Base-by-base conservation (phyloP, 225 moss, liverwort and hornwort species). In the Thuidium tamariscinum region DNA sequence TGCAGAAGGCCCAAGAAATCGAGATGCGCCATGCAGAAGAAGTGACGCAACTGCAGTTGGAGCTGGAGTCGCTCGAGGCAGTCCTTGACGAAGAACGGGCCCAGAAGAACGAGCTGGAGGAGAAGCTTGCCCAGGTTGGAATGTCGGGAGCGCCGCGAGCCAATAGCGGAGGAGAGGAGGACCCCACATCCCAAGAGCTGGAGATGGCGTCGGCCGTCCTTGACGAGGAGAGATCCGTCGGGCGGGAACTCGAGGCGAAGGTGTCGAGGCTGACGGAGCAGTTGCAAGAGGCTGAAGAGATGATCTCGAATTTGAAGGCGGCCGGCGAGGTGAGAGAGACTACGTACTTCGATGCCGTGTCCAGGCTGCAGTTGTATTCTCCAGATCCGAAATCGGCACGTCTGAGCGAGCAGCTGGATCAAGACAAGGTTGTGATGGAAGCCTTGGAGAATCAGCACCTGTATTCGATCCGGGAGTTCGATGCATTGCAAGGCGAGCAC, bases 21-120 rank as follows among this genome's bases (percentile, higher is more conserved):
- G 96, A 98, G 91, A 96, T 95, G 98, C 93, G 95, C 26, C 96
- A 96, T 82, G 92, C 95, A 16, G 98, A 98, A 71, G 95, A 95
- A 73, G 93, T 98, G 26, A 93, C 90, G 91, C 95, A 94, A 21
- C 81, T 98, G 10, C 96, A 96, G 75, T 83, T 96, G 66, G 93
- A 94, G 87, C 88, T 98, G 82, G 98, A 98, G 86, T 93, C 95
- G 37, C 79, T 95, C 21, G 96, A 98, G 86, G 91, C 89, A 32
- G 90, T 94, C 66, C 89, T 96, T 34, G 95, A 93, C 76, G 95
- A 96, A 55, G 97, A 96, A 49, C 94, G 90, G 81, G 77, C 91
- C 64, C 93, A 93, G 77, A 91, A 86, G 76, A 86, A 87, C 81
- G 91, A 91, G 29, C 67, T 94, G 67, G 93, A 93, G 80, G 92